These are phyloP conservation scores for Ceratobasidium sp. DNA, from an alignment of 1,284 basidiomycete species.

Conservation along the genomic window DNA sequence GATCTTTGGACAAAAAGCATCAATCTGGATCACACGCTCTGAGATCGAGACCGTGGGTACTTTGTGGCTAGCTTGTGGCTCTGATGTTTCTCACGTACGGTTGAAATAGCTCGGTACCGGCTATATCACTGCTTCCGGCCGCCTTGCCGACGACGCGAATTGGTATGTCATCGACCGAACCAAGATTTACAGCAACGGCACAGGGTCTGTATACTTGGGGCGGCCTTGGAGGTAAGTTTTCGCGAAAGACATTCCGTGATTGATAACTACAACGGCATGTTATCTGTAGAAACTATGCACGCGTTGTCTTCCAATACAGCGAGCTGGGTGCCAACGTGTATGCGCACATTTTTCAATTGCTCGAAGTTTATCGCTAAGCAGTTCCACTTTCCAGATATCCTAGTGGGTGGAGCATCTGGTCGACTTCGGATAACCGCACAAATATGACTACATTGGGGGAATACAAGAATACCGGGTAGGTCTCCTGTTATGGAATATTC, in stretches of 20 bases:
- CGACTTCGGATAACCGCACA: conserved; percentile 45
- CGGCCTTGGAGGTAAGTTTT: conserved; percentile 44
- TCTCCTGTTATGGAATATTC: not conserved
- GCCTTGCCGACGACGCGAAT: conserved; percentile 48
- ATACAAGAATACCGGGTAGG: conserved; percentile 49
- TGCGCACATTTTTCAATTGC: not conserved
- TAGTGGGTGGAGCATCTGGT: conserved; percentile 50
- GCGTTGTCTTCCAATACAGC: conserved; percentile 51
- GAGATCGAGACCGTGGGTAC: conserved; percentile 45
- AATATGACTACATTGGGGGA: conserved; percentile 51
- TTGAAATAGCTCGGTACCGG: conserved; percentile 48
- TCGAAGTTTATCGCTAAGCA: not conserved
- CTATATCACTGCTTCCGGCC: conserved; percentile 50
- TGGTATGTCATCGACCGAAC: conserved; percentile 51
- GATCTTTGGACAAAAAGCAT: conserved; percentile 49
- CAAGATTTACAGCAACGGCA: conserved; percentile 44
- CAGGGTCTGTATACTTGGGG: conserved; percentile 43
- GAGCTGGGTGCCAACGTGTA: conserved; percentile 33
- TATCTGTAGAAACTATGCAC: conserved; percentile 48
- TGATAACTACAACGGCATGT: not conserved
- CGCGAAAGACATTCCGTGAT: not conserved
- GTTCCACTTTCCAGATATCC: conserved; percentile 19
- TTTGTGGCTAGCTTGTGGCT: not conserved
- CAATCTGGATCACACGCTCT: conserved; percentile 49
- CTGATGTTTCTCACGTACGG: conserved; percentile 6